These are phyloP conservation scores for Micractinium sp. DNA, from an alignment of 139 green algal species.

Conservation along the genomic window DNA sequence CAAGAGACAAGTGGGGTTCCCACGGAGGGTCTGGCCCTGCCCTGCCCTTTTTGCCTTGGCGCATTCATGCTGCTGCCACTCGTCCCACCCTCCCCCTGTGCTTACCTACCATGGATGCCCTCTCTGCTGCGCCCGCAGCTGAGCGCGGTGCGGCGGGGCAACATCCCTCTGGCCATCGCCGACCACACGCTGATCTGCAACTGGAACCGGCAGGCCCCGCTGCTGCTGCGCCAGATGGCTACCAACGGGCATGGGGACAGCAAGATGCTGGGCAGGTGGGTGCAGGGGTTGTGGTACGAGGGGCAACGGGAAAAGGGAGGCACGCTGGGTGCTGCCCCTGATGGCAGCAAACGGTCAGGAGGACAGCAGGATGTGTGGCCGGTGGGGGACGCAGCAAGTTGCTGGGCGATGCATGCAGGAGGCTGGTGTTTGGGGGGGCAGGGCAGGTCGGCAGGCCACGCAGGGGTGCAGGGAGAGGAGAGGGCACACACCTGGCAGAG, in stretches of 20 bases:
- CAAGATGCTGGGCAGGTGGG: constrained; percentile 20
- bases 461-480: no score
- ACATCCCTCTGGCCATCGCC: constrained; percentile 36
- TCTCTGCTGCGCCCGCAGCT: constrained; percentile 4
- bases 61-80: neutral
- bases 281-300: neutral
- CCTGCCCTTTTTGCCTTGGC: no score
- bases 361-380: no score
- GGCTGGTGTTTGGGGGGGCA: no score
- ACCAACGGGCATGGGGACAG: constrained; percentile 21
- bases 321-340: neutral
- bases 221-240: constrained; percentile 42
- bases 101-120: neutral
- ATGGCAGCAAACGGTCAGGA: no score
- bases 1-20: no score
- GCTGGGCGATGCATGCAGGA: no score
- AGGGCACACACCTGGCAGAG: neutral
- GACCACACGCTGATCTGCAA: constrained; percentile 40
- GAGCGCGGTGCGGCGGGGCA: constrained; percentile 26
- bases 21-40: no score
- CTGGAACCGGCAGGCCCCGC: constrained; percentile 34
- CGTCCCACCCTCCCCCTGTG: neutral
- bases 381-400: no score
- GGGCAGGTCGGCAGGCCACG: no score
- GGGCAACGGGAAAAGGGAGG: neutral